These are phyloP conservation scores for Cryptosporidium canis DNA, from an alignment of 169 alveolate species.

Conservation along the genomic window DNA sequence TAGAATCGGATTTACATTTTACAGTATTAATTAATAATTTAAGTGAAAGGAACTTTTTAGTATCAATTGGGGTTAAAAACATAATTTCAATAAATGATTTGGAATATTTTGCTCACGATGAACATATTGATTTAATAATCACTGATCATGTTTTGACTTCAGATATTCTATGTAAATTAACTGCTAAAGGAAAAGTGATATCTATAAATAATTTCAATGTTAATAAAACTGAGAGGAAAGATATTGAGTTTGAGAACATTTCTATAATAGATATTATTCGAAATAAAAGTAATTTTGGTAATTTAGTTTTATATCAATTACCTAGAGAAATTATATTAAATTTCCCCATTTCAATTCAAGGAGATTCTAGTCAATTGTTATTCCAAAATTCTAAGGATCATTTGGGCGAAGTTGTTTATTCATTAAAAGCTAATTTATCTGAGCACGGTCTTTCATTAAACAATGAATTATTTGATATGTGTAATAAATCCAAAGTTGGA, in stretches of 20 bases:
- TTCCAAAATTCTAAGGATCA: not conserved
- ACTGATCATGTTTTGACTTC: not conserved
- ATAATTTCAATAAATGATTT: not conserved
- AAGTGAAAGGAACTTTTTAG: not conserved
- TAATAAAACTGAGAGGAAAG: not conserved
- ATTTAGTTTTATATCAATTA: not conserved
- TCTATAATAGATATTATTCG: not conserved
- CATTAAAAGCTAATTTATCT: not conserved
- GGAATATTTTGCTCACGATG: not conserved
- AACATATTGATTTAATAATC: not conserved
- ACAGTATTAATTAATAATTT: not conserved
- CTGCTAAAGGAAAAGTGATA: not conserved
- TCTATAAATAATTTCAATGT: not conserved
- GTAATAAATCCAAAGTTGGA: not conserved
- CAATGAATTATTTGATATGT: not conserved
- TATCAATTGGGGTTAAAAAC: slow-evolving; percentile 23
- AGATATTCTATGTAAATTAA: not conserved
- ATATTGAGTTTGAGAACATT: not conserved
- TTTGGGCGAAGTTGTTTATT: slow-evolving; percentile 17
- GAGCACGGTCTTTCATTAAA: not conserved
- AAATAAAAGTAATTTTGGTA: not conserved
- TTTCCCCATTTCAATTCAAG: slow-evolving; percentile 5
- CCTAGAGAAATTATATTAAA: not conserved
- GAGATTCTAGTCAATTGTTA: not conserved
- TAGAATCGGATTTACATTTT: not conserved